Evolutionary conservation across 306 rosid genomes (phyloP).

Genomic region (Malus sieversii): DNA sequence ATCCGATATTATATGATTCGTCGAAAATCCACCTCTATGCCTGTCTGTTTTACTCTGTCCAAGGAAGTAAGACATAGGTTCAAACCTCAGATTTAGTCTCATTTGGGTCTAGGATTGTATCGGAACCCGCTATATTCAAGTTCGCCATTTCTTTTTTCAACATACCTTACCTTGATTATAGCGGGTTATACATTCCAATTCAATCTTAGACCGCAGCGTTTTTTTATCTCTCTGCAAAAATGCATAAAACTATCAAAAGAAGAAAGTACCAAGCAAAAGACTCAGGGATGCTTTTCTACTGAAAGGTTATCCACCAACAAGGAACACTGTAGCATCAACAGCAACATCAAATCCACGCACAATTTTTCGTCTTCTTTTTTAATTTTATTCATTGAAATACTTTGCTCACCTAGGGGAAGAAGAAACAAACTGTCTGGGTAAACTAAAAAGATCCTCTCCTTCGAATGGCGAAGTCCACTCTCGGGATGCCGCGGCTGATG

Average conservation of each 20-base stretch:
- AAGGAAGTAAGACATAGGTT: too few species aligned
- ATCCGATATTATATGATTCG: too few species aligned
- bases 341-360: conserved; percentile 55
- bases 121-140: not conserved
- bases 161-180: too few species aligned
- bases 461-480: conserved; percentile 96
- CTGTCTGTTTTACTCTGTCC: too few species aligned
- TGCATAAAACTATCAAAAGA: not conserved
- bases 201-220: not conserved
- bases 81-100: too few species aligned
- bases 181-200: not conserved
- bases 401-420: conserved; percentile 62
- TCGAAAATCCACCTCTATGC: too few species aligned
- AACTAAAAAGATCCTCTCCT: conserved; percentile 93
- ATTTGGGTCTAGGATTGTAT: too few species aligned
- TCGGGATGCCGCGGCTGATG: conserved; percentile 51
- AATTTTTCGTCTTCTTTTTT: conserved; percentile 22
- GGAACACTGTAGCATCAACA: conserved; percentile 52
- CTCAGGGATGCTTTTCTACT: conserved; percentile 27
- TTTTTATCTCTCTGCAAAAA: not conserved
- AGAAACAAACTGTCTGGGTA: conserved; percentile 95
- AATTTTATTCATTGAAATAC: conserved; percentile 46
- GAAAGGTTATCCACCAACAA: conserved; percentile 45
- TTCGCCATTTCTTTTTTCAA: not conserved
- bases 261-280: conserved; percentile 4